These are phyloP conservation scores for Euphorbia tirucalli DNA, from an alignment of 345 rosid genomes.

Conservation along the genomic window DNA sequence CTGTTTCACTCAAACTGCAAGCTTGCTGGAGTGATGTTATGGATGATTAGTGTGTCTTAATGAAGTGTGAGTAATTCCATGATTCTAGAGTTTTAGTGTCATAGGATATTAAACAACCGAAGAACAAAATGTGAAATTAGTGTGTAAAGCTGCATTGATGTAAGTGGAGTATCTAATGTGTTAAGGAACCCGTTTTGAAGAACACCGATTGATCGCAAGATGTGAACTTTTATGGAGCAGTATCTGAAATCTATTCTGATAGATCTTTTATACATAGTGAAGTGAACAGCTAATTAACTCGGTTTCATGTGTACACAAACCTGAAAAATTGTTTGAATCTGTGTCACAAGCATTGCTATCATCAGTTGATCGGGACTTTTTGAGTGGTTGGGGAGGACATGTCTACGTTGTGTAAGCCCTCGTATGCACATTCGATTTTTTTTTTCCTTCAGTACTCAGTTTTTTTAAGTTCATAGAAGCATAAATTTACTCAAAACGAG, in stretches of 20 bases:
- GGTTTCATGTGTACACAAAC: conserved; percentile 64
- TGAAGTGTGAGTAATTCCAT: neutral
- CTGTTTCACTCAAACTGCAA: neutral
- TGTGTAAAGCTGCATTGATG: neutral
- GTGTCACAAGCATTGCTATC: conserved; percentile 86
- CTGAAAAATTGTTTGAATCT: conserved; percentile 83
- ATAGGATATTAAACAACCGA: neutral
- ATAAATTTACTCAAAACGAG: neutral
- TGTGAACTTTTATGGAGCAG: neutral
- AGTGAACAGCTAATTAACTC: neutral
- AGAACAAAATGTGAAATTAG: neutral
- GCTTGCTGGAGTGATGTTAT: neutral
- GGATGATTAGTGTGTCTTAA: neutral
- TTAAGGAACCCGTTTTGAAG: neutral
- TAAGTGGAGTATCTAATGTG: neutral
- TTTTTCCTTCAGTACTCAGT: neutral
- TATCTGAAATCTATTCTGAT: neutral
- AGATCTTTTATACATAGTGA: neutral
- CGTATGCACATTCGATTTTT: neutral
- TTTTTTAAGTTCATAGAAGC: neutral
- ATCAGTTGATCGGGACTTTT: conserved; percentile 91
- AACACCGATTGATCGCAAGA: neutral
- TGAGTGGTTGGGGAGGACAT: conserved; percentile 99
- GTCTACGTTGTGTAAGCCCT: conserved; percentile 89
- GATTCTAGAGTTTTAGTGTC: neutral